phyloP scores from a whole-genome alignment of 164 flowering plant species.

The Tinospora cordifolia region DNA sequence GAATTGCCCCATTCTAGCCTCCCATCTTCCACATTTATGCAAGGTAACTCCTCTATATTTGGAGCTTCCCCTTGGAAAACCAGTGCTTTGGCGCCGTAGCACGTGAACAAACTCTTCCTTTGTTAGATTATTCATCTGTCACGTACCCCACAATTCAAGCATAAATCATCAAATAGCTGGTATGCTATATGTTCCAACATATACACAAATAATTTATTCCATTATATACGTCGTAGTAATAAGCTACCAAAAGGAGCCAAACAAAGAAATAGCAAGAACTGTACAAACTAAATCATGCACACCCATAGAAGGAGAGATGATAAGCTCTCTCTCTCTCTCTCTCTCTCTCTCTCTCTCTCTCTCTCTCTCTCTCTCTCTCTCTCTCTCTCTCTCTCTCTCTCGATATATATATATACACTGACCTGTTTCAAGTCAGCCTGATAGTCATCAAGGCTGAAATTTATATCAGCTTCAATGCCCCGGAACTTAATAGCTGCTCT shows the following conservation, averaged over 20 bases:
- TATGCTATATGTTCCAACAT: background rate
- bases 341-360: no score
- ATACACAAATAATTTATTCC: background rate
- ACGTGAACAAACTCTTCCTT: constrained; percentile 14
- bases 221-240: no score
- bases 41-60: constrained; percentile 39
- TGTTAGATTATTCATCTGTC: constrained; percentile 9
- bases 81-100: constrained; percentile 10
- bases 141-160: background rate
- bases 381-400: no score
- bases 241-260: background rate
- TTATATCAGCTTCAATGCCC: constrained; percentile 13
- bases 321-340: background rate
- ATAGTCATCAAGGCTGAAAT: constrained; percentile 12
- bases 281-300: background rate
- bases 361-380: no score
- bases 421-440: constrained; percentile 13
- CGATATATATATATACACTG: no score
- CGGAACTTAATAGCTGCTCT: constrained; percentile 12
- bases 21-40: constrained; percentile 60
- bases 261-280: background rate
- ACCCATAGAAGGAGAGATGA: background rate
- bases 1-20: constrained; percentile 53
- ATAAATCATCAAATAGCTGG: background rate
- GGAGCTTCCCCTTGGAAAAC: constrained; percentile 9